Conservation (phyloP, 1,139 yeast species). For the Blastobotrys proliferans region DNA sequence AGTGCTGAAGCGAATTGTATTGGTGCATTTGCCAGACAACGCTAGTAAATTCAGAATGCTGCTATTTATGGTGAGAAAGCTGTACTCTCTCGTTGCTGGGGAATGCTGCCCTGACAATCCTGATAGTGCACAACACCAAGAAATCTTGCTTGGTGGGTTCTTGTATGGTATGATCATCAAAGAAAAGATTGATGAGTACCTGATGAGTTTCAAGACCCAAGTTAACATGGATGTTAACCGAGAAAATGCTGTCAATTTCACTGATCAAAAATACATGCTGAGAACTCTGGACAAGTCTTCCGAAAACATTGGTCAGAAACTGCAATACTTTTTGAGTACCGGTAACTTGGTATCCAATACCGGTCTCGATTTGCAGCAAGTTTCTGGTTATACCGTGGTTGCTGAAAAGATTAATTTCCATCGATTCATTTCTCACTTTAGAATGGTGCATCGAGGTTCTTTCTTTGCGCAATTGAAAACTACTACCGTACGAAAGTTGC, state of each 20-base stretch:
- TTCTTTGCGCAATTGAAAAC: conserved; percentile 98
- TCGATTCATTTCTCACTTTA: conserved; percentile 92
- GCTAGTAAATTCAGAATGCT: conserved; percentile 81
- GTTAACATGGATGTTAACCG: conserved; percentile 78
- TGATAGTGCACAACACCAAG: conserved; percentile 99
- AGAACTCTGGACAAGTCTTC: conserved; percentile 76
- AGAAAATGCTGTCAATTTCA: conserved; percentile 77
- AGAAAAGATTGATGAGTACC: conserved; percentile 92
- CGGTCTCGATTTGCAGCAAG: conserved; percentile 97
- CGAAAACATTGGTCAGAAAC: conserved; percentile 90
- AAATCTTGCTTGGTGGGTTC: conserved; percentile 92
- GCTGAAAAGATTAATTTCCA: conserved; percentile 97
- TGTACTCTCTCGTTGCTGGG: conserved; percentile 92
- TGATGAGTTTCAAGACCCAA: conserved; percentile 67
- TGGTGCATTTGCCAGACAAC: conserved; percentile 70
- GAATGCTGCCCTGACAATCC: conserved; percentile 98
- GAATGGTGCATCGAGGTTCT: conserved; percentile 99
- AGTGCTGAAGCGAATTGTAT: conserved; percentile 74
- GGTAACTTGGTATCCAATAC: conserved; percentile 97
- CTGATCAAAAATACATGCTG: conserved; percentile 76
- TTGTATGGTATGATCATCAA: conserved; percentile 94
- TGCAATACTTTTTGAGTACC: conserved; percentile 91
- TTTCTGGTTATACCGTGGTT: conserved; percentile 96
- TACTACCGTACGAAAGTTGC: conserved; percentile 90
- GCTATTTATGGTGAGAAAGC: conserved; percentile 90